A percentile compares a stretch with the other conserved stretches of the same genome.
Conservation (phyloP, 2,329 filamentous ascomycete genomes). For the Seiridium unicorne region DNA sequence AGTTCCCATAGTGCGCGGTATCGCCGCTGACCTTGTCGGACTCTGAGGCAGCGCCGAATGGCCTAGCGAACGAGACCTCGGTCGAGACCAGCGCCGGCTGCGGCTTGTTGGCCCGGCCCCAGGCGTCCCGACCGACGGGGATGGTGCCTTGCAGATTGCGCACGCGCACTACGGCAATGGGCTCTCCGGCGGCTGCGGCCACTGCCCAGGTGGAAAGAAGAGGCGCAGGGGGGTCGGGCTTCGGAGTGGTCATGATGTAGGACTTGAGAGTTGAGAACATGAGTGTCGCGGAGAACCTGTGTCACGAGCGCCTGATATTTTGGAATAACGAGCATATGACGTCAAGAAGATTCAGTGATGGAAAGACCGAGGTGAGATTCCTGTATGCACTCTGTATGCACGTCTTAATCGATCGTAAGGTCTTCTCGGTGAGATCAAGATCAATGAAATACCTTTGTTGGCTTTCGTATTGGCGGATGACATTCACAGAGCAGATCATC, state of each 20-base stretch:
- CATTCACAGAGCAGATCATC: too few relatives aligned
- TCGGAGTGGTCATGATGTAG: constrained; percentile 17
- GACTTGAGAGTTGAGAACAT: constrained; percentile 22
- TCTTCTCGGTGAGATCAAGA: too few relatives aligned
- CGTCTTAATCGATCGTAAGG: too few relatives aligned
- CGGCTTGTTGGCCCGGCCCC: constrained; percentile 56
- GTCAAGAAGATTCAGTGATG: too few relatives aligned
- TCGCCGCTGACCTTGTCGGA: constrained; percentile 63
- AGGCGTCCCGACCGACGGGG: constrained; percentile 62
- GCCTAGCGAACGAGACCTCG: constrained; percentile 51
- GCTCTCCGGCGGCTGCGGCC: constrained; percentile 38
- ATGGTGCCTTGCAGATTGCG: constrained; percentile 59
- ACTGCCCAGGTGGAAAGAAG: constrained; percentile 36
- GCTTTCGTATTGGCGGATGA: too few relatives aligned
- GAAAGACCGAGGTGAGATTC: too few relatives aligned
- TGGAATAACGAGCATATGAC: too few relatives aligned
- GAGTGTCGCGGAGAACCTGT: too few relatives aligned
- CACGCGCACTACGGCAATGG: constrained; percentile 56
- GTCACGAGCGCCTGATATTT: too few relatives aligned
- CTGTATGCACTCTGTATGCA: too few relatives aligned
- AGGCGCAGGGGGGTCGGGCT: constrained; percentile 25
- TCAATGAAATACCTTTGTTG: too few relatives aligned
- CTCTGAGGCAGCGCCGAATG: constrained; percentile 57
- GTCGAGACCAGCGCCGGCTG: constrained; percentile 65
- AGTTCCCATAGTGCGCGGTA: constrained; percentile 72